phyloP scores from a whole-genome alignment of 768 basidiomycete genomes.

The Podaxis sp. region DNA sequence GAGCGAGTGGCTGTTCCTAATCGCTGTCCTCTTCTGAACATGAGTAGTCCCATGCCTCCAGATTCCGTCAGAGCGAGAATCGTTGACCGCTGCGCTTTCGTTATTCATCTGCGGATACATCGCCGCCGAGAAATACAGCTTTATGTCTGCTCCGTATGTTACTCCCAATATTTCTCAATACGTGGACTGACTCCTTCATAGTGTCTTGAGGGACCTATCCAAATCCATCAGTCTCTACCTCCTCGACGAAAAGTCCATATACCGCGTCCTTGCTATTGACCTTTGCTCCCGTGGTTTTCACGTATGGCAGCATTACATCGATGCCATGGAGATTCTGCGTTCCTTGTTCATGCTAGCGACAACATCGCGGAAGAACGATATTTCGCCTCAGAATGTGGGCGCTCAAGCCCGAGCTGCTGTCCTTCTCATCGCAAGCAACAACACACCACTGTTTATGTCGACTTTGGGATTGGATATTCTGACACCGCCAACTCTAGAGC shows the following conservation, averaged over 20 bases:
- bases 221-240: constrained; percentile 78
- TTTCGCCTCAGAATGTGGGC: constrained; percentile 62
- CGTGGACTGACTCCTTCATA: constrained; percentile 23
- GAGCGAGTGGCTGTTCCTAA: constrained; percentile 17
- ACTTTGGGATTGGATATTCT: constrained; percentile 89
- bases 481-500: constrained; percentile 65
- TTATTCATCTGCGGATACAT: constrained; percentile 81
- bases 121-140: constrained; percentile 72
- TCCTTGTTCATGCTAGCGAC: constrained; percentile 81
- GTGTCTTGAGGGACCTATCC: constrained; percentile 78
- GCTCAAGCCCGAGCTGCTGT: constrained; percentile 81
- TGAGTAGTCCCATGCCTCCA: constrained; percentile 58
- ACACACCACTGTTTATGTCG: constrained; percentile 91
- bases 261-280: constrained; percentile 78
- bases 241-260: constrained; percentile 61
- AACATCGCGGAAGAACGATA: constrained; percentile 61
- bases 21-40: not conserved
- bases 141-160: constrained; percentile 67
- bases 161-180: not conserved
- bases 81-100: constrained; percentile 57
- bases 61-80: constrained; percentile 56
- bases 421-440: constrained; percentile 74
- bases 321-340: constrained; percentile 84
- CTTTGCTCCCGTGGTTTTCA: constrained; percentile 88
- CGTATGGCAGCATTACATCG: constrained; percentile 92